These are phyloP conservation scores for Clonostachys sp. DNA, from an alignment of 2,329 filamentous ascomycete species.

Conservation along the genomic window DNA sequence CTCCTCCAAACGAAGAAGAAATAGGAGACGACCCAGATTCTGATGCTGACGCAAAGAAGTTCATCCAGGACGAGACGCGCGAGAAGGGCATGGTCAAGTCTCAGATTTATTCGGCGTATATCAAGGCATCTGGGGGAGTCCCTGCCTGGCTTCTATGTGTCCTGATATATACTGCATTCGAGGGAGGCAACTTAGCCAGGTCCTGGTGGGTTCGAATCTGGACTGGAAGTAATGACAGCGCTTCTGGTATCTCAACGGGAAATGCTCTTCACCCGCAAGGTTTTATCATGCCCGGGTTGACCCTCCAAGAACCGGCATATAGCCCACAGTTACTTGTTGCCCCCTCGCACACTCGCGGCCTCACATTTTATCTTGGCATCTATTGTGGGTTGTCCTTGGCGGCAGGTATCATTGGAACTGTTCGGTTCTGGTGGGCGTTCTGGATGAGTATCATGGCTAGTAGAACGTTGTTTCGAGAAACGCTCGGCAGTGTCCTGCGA, in stretches of 20 bases:
- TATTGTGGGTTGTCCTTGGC: conserved; percentile 58
- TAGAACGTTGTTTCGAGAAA: conserved; percentile 59
- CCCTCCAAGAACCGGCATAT: not conserved
- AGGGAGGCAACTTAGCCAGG: conserved; percentile 49
- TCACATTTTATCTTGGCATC: conserved; percentile 62
- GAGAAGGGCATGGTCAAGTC: conserved; percentile 66
- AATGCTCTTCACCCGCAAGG: not conserved
- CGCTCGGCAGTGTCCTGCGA: conserved; percentile 63
- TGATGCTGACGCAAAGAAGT: conserved; percentile 53
- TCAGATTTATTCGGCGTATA: conserved; percentile 63
- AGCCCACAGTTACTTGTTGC: conserved; percentile 10
- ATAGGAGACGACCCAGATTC: conserved; percentile 25
- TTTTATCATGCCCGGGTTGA: not conserved
- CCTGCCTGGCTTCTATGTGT: conserved; percentile 54
- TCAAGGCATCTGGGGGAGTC: conserved; percentile 61
- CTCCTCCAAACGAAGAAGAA: conserved; percentile 31
- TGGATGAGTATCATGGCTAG: conserved; percentile 64
- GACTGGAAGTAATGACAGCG: conserved; percentile 37
- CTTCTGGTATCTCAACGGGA: not conserved
- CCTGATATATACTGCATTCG: conserved; percentile 47
- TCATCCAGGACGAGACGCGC: conserved; percentile 70
- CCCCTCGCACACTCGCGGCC: conserved; percentile 21
- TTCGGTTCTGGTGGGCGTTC: conserved; percentile 61
- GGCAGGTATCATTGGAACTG: conserved; percentile 54
- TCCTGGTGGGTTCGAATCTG: conserved; percentile 63